Evolutionary conservation across 2,329 filamentous ascomycete species (phyloP).

Genomic region (Plectosphaerella plurivora): DNA sequence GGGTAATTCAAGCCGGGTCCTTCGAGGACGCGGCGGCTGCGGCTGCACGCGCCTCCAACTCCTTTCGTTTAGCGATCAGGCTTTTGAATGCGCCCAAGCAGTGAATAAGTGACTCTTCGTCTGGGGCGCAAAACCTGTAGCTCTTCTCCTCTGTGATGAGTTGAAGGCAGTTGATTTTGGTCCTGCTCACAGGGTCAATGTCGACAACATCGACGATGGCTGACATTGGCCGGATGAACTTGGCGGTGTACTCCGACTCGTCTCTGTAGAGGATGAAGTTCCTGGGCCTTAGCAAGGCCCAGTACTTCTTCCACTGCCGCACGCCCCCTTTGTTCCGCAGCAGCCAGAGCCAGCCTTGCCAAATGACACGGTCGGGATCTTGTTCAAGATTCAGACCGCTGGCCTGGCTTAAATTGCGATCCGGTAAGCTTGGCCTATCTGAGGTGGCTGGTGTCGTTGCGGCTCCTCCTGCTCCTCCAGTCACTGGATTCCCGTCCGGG

Average conservation of each 20-base stretch:
- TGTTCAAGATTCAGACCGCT: conserved; percentile 53
- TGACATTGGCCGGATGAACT: conserved; percentile 74
- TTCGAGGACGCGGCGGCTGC: conserved; percentile 13
- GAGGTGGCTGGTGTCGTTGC: background rate
- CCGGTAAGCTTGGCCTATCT: conserved; percentile 28
- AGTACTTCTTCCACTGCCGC: conserved; percentile 90
- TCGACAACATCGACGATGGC: conserved; percentile 87
- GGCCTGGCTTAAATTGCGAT: conserved; percentile 58
- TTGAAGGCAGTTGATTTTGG: conserved; percentile 83
- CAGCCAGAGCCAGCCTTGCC: conserved; percentile 85
- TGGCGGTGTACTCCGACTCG: conserved; percentile 81
- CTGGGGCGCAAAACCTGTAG: conserved; percentile 69
- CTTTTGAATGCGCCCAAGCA: conserved; percentile 93
- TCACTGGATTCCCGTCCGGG: conserved; percentile 34
- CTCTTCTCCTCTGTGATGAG: conserved; percentile 90
- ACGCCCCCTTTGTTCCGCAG: conserved; percentile 79
- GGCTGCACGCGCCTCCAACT: conserved; percentile 49
- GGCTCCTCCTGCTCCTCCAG: conserved; percentile 16
- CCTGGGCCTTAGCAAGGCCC: conserved; percentile 83
- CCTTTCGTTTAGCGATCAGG: conserved; percentile 65
- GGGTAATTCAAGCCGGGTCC: conserved; percentile 2
- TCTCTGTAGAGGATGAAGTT: conserved; percentile 91
- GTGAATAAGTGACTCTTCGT: conserved; percentile 77
- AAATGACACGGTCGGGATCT: conserved; percentile 85
- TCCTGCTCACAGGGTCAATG: conserved; percentile 80